Evolutionary conservation across 805 yeast genomes (phyloP).

Genomic region (Wickerhamomyces subpelliculosus): DNA sequence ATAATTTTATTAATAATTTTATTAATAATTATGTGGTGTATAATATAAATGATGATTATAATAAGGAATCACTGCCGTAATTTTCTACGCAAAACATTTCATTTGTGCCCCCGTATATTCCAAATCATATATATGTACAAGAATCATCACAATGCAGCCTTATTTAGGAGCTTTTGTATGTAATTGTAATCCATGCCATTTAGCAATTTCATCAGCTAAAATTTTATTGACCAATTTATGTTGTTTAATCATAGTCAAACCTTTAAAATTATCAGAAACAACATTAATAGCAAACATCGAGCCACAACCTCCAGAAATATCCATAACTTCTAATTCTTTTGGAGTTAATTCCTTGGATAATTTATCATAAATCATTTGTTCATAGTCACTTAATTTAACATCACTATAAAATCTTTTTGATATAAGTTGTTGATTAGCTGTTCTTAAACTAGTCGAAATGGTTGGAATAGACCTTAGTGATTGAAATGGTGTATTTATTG

Average conservation of each 20-base stretch:
- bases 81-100: no score
- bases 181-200: conserved; percentile 95
- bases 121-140: not conserved
- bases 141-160: conserved; percentile 3
- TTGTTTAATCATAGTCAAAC: conserved; percentile 80
- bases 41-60: no score
- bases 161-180: conserved; percentile 51
- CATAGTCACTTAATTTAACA: conserved; percentile 46
- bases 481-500: not conserved
- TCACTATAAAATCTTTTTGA: not conserved
- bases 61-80: no score
- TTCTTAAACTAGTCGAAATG: no score
- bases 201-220: conserved; percentile 74
- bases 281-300: conserved; percentile 91
- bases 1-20: not conserved
- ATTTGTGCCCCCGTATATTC: no score
- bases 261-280: conserved; percentile 68
- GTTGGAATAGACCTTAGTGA: not conserved
- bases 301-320: conserved; percentile 94
- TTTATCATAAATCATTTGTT: conserved; percentile 51
- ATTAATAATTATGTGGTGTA: no score
- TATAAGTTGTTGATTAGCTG: not conserved
- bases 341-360: conserved; percentile 56
- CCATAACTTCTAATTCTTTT: conserved; percentile 55
- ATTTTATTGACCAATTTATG: conserved; percentile 82